Evolutionary conservation across 192 early-diverging fungal genomes (phyloP).

Genomic region (Umbelopsis sp.): DNA sequence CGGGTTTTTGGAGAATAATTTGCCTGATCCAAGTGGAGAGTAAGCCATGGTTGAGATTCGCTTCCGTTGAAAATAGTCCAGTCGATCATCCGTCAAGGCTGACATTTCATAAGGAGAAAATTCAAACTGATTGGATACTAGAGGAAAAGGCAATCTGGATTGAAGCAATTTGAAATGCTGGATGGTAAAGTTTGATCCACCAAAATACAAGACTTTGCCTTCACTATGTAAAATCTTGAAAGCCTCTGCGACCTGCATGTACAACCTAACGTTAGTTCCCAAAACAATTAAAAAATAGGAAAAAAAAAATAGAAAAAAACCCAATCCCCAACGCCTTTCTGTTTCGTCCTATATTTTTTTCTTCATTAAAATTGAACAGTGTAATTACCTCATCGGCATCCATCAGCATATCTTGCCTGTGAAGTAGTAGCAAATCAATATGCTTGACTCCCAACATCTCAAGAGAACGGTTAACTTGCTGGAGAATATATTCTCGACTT

Average conservation of each 20-base stretch:
- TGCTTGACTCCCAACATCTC: slow-evolving; percentile 11
- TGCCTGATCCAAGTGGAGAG: slow-evolving; percentile 24
- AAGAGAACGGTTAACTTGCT: slow-evolving; percentile 15
- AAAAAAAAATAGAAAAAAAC: no score
- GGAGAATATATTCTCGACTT: slow-evolving; percentile 11
- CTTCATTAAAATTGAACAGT: not conserved
- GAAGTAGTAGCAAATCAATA: slow-evolving; percentile 22
- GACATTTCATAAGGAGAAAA: slow-evolving; percentile 22
- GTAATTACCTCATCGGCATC: slow-evolving; percentile 22
- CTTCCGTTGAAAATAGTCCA: slow-evolving; percentile 24
- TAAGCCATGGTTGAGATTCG: slow-evolving; percentile 18
- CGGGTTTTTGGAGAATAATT: not conserved
- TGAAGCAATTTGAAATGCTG: slow-evolving; percentile 20
- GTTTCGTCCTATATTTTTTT: not conserved
- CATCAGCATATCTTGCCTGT: slow-evolving; percentile 24
- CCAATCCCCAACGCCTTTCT: no score
- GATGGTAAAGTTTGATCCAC: slow-evolving; percentile 21
- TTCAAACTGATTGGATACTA: slow-evolving; percentile 19
- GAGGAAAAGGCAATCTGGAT: not conserved
- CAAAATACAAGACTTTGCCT: slow-evolving; percentile 20
- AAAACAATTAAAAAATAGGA: not conserved
- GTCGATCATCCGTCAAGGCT: slow-evolving; percentile 14
- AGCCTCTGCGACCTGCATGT: slow-evolving; percentile 12
- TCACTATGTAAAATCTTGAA: slow-evolving; percentile 17
- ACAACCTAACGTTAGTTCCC: not conserved